Conservation (phyloP, 495 filamentous ascomycete species). For the Podospora pseudoanserina region DNA sequence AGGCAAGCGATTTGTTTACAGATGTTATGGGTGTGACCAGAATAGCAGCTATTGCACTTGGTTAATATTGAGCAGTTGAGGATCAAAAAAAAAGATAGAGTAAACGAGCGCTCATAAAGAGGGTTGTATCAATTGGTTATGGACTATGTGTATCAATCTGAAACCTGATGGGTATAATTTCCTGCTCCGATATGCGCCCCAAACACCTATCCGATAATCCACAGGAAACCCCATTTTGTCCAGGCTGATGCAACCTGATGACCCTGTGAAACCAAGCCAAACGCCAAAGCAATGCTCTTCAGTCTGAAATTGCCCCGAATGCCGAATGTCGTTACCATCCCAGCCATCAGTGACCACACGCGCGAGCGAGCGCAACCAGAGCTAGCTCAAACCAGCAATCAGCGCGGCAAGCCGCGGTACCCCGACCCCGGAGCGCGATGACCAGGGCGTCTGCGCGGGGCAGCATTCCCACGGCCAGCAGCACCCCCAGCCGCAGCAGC, state of each 20-base stretch:
- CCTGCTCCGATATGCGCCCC: not conserved
- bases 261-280: not conserved
- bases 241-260: not conserved
- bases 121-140: not conserved
- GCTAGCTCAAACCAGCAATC: not conserved
- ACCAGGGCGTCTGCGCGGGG: not conserved
- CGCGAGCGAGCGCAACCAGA: not conserved
- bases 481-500: not conserved
- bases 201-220: not conserved
- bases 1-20: constrained; percentile 4
- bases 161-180: not conserved
- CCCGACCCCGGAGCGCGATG: not conserved
- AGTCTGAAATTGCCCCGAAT: not conserved
- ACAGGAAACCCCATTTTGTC: not conserved
- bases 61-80: not conserved
- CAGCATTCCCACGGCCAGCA: constrained; percentile 10
- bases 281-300: not conserved
- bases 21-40: not conserved
- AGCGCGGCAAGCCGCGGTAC: constrained; percentile 47
- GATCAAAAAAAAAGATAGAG: not conserved
- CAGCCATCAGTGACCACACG: not conserved
- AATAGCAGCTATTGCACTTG: not conserved
- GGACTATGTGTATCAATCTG: not conserved
- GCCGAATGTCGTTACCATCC: not conserved
- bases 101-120: not conserved